Evolutionary conservation across 805 yeast genomes (phyloP).

Genomic region (Suhomyces emberorum): DNA sequence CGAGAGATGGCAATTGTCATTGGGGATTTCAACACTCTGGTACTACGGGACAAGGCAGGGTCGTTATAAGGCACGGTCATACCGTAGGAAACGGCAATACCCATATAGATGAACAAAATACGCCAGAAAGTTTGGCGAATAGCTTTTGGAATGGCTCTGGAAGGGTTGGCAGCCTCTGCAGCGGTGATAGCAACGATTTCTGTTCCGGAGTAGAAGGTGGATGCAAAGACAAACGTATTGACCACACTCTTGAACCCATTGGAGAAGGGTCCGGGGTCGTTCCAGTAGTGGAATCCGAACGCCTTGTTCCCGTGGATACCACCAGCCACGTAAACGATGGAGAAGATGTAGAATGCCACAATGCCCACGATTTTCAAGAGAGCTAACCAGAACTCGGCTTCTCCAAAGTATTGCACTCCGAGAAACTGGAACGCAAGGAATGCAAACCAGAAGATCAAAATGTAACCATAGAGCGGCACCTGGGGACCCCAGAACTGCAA

Average conservation of each 20-base stretch:
- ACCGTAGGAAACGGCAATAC: conserved; percentile 55
- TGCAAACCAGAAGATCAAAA: conserved; percentile 49
- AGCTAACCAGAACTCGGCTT: conserved; percentile 53
- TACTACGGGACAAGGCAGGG: conserved; percentile 38
- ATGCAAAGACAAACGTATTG: conserved; percentile 54
- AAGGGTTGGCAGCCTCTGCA: conserved; percentile 59
- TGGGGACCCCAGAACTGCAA: conserved; percentile 48
- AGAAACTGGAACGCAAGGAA: conserved; percentile 50
- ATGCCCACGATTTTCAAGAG: conserved; percentile 46
- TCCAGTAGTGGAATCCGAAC: conserved; percentile 44
- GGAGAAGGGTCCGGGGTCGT: conserved; percentile 41
- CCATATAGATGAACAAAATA: conserved; percentile 50
- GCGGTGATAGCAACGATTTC: conserved; percentile 59
- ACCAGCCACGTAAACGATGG: conserved; percentile 45
- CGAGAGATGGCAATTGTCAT: conserved; percentile 37
- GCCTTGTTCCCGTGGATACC: conserved; percentile 37
- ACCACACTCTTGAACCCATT: conserved; percentile 55
- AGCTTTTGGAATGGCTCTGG: conserved; percentile 54
- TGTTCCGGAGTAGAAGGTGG: conserved; percentile 58
- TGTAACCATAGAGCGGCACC: conserved; percentile 55
- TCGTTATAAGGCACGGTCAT: conserved; percentile 57
- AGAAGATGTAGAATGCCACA: conserved; percentile 48
- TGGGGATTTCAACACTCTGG: conserved; percentile 42
- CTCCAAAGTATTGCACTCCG: conserved; percentile 55
- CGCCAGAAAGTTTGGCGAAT: conserved; percentile 55